These are phyloP conservation scores for Kwoniella sp. DNA, from an alignment of 768 basidiomycete genomes.

Conservation along the genomic window DNA sequence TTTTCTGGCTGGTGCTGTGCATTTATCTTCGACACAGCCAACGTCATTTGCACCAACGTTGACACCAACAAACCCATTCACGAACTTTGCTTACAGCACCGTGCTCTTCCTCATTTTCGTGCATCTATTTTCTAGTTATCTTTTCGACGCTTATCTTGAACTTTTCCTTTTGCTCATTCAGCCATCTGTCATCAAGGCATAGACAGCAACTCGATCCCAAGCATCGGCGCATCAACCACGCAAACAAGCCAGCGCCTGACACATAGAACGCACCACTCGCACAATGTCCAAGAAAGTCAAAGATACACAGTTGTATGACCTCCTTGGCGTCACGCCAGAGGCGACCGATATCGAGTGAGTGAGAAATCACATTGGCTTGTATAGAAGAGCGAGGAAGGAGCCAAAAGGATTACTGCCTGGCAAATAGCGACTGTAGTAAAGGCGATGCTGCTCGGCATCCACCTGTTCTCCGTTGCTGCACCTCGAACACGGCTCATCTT, in stretches of 20 bases:
- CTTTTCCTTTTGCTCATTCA: background rate
- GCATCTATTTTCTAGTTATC: background rate
- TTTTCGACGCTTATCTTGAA: no score
- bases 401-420: no score
- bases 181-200: background rate
- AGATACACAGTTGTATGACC: slow-evolving; percentile 55
- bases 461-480: no score
- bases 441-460: no score
- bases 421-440: no score
- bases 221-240: no score
- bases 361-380: no score
- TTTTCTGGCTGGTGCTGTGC: background rate
- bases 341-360: slow-evolving; percentile 55
- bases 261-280: background rate
- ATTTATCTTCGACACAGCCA: background rate
- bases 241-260: no score
- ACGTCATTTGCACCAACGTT: background rate
- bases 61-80: no score
- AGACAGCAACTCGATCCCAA: no score
- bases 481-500: background rate
- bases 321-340: slow-evolving; percentile 55
- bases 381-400: background rate
- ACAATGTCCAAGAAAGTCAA: slow-evolving; percentile 49
- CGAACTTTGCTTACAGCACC: no score
- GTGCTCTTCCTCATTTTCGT: background rate